Conservation (phyloP, 768 basidiomycete species). For the Tulasnella sp. region DNA sequence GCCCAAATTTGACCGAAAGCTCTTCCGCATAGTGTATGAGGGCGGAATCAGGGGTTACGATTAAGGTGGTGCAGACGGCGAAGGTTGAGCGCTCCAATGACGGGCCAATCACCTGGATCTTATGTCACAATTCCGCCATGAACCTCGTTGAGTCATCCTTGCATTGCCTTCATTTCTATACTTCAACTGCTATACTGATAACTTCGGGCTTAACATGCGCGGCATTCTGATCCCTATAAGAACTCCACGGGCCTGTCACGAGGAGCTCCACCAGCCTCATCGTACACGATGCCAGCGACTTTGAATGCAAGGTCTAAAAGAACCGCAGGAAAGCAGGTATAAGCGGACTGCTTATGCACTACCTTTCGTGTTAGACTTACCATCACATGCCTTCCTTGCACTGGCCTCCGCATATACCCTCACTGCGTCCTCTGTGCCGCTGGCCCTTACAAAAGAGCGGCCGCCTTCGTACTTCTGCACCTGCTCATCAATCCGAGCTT, state of each 20-base stretch:
- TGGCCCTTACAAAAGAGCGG: conserved; percentile 88
- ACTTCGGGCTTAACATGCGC: background rate
- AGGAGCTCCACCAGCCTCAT: conserved; percentile 73
- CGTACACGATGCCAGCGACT: conserved; percentile 77
- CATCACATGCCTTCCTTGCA: conserved; percentile 63
- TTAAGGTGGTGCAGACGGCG: too few relatives aligned
- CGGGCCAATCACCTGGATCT: too few relatives aligned
- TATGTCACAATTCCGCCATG: background rate
- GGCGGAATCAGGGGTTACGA: too few relatives aligned
- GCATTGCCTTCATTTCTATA: background rate
- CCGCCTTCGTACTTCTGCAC: conserved; percentile 71
- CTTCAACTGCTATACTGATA: too few relatives aligned
- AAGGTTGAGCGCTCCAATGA: too few relatives aligned
- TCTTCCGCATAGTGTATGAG: too few relatives aligned
- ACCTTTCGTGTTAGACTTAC: conserved; percentile 40
- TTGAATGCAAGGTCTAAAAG: conserved; percentile 71
- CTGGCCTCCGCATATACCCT: conserved; percentile 93
- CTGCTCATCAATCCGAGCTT: conserved; percentile 70
- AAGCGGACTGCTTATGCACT: too few relatives aligned
- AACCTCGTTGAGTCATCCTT: background rate
- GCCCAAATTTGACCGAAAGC: too few relatives aligned
- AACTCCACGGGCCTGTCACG: conserved; percentile 69
- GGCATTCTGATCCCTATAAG: conserved; percentile 31
- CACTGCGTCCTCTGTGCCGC: conserved; percentile 97
- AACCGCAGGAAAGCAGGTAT: too few relatives aligned